Evolutionary conservation across 106 monocot genomes (phyloP), one percentile per base, ranked within the genome.

Genomic region (Hemerocallis citrina): DNA sequence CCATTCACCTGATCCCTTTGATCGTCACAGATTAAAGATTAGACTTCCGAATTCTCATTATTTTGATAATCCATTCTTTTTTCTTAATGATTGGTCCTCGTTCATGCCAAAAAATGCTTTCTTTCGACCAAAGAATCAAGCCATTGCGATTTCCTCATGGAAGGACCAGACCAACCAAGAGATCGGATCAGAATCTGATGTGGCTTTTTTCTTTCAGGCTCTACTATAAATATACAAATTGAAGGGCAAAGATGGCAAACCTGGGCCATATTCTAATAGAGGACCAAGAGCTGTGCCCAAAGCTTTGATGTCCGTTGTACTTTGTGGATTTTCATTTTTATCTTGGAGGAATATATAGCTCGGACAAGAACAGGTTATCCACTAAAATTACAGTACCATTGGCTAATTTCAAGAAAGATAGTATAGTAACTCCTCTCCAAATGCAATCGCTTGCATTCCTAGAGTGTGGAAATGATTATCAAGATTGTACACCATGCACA

Each of bases 401-500:
- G 30, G 38, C 62, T 65, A 54, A 60, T 15, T 13, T 62, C 46
- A 56, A 16, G 16, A 74, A 76, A 64, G 69, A 82, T 21, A 34
- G 45, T 43, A 15, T 40, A 41, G 16, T 63, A 23, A 34, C 70
- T 58, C 67, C 84, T 58, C 61, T 75, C 52, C 75, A 75, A 38
- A 76, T 78, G 22, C 77, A 73, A 35, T 32, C 79, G 37, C n/a
- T 75, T 51, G 42, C 38, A 41, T 85, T 98, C 58, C 74, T 71
- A 0, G 87, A 88, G 47, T 98, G 96, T 59, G 65, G 81, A 27
- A 75, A 50, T 54, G 85, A 85, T 25, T 66, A 74, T 61, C 96
- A 98, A 67, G 96, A 98, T 70, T 98, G 91, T 75, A 98, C 96
- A 1, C 96, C 96, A 35, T 98, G 96, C 78, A 98, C 96, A 22